phyloP scores from a whole-genome alignment of 2,329 filamentous ascomycete genomes.

The Pestalotiopsis sp. region DNA sequence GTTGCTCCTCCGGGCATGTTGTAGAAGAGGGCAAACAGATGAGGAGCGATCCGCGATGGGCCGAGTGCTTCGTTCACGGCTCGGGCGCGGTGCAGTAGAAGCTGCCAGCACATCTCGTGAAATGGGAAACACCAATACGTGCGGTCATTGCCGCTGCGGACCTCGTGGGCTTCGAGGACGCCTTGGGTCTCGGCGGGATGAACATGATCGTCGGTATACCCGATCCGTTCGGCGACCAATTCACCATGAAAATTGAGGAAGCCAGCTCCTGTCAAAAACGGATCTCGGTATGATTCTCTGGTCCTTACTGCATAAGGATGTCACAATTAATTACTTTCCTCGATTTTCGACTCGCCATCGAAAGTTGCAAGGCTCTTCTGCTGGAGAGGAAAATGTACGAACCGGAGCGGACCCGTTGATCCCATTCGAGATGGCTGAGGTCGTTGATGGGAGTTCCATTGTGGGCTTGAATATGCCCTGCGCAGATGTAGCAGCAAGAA shows the following conservation, averaged over 20 bases:
- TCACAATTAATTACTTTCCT: not conserved
- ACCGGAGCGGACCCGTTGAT: constrained; percentile 23
- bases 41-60: constrained; percentile 16
- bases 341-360: not conserved
- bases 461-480: constrained; percentile 18
- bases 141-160: not conserved
- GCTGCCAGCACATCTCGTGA: constrained; percentile 25
- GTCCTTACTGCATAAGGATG: constrained; percentile 11
- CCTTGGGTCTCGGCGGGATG: constrained; percentile 10
- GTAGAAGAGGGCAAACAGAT: constrained; percentile 23
- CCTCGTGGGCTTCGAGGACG: constrained; percentile 12
- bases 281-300: constrained; percentile 4
- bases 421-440: constrained; percentile 19
- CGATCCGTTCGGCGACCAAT: constrained; percentile 18
- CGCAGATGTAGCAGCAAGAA: constrained; percentile 22
- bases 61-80: not conserved
- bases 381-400: constrained; percentile 6
- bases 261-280: constrained; percentile 23
- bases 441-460: constrained; percentile 12
- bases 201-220: constrained; percentile 7
- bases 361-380: not conserved
- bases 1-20: constrained; percentile 18
- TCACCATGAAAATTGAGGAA: constrained; percentile 19
- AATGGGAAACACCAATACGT: constrained; percentile 22
- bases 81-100: constrained; percentile 20